Conservation (phyloP, 2,329 filamentous ascomycete genomes). For the Fusarium globosum region DNA sequence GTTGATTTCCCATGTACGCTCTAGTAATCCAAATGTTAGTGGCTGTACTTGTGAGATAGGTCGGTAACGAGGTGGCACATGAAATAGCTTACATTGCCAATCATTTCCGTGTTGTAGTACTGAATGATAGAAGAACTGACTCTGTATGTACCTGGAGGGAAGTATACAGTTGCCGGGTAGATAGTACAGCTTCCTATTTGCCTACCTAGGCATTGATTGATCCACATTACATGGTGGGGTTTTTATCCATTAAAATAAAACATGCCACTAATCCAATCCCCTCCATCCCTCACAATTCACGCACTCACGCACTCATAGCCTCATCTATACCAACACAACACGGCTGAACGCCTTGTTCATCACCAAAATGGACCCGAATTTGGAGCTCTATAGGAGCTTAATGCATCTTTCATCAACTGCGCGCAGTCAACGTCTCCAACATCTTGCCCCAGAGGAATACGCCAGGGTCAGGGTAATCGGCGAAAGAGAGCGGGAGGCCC, state of each 20-base stretch:
- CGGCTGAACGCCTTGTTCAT: too few relatives aligned
- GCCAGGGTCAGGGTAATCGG: background rate
- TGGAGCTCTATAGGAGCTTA: background rate
- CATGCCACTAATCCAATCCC: too few relatives aligned
- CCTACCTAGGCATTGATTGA: too few relatives aligned
- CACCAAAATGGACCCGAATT: background rate
- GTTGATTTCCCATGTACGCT: constrained; percentile 64
- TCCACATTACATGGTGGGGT: too few relatives aligned
- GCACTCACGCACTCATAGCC: too few relatives aligned
- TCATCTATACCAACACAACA: too few relatives aligned
- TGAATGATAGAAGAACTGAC: constrained; percentile 67
- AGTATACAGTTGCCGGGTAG: constrained; percentile 44
- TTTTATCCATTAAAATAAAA: too few relatives aligned
- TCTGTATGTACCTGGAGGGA: constrained; percentile 64
- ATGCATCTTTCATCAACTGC: background rate
- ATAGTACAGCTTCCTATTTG: too few relatives aligned
- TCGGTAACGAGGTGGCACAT: too few relatives aligned
- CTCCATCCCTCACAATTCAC: too few relatives aligned
- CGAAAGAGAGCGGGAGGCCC: background rate
- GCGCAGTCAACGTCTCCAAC: background rate
- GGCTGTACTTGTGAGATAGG: background rate
- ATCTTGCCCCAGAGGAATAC: background rate
- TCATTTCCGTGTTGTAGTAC: constrained; percentile 72
- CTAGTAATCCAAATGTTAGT: background rate
- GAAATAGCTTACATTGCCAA: constrained; percentile 46